Conservation (phyloP, 1,284 basidiomycete genomes). For the Wallemia mellicola region DNA sequence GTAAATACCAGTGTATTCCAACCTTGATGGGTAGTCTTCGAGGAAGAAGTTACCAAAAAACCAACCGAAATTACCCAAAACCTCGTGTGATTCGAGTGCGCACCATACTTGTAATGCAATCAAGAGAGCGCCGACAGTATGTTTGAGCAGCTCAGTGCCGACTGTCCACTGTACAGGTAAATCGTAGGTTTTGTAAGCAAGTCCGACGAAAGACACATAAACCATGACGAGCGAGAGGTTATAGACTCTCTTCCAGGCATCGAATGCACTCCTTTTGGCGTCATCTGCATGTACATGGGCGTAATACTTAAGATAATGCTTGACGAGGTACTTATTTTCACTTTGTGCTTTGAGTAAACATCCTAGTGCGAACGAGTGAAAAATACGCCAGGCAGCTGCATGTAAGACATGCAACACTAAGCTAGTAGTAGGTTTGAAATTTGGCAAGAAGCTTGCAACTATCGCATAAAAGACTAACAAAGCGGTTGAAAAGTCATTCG, state of each 20-base stretch:
- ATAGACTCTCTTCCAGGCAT: constrained; percentile 78
- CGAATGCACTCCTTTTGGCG: constrained; percentile 68
- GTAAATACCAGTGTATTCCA: constrained; percentile 55
- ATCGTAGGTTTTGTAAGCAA: constrained; percentile 64
- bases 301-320: constrained; percentile 77
- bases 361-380: constrained; percentile 73
- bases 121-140: constrained; percentile 57
- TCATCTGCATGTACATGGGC: constrained; percentile 22
- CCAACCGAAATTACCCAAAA: constrained; percentile 82
- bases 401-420: constrained; percentile 46
- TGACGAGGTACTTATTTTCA: constrained; percentile 57
- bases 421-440: constrained; percentile 15
- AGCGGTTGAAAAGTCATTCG: constrained; percentile 34
- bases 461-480: constrained; percentile 28
- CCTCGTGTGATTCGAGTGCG: constrained; percentile 61
- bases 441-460: constrained; percentile 15
- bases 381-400: constrained; percentile 52
- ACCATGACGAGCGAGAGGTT: constrained; percentile 84
- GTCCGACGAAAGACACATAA: constrained; percentile 39
- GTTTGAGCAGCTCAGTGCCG: constrained; percentile 61
- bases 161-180: constrained; percentile 56
- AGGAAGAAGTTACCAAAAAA: constrained; percentile 96
- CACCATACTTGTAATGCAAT: constrained; percentile 77
- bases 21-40: constrained; percentile 50
- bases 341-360: constrained; percentile 55